Conservation (phyloP, 2,329 filamentous ascomycete genomes). For the Monilinia laxa region DNA sequence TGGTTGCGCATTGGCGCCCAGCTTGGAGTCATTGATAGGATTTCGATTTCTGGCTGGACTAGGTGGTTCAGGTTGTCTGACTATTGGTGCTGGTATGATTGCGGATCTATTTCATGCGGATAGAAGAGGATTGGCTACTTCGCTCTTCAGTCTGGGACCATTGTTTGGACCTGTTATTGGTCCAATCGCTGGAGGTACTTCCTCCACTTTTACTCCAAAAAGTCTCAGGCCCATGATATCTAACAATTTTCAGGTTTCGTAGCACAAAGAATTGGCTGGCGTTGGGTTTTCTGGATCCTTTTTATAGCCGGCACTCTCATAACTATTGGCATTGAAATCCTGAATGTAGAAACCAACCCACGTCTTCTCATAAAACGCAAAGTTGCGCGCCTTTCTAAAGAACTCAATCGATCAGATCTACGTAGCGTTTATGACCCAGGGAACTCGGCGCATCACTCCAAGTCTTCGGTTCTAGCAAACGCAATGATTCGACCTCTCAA, state of each 20-base stretch:
- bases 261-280: slow-evolving; percentile 41
- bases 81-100: slow-evolving; percentile 34
- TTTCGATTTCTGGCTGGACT: slow-evolving; percentile 63
- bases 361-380: slow-evolving; percentile 53
- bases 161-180: slow-evolving; percentile 41
- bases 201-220: not conserved
- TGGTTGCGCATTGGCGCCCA: slow-evolving; percentile 52
- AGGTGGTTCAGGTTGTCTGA: slow-evolving; percentile 48
- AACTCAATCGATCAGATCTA: slow-evolving; percentile 48
- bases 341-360: slow-evolving; percentile 51
- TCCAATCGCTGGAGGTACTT: slow-evolving; percentile 39
- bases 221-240: not conserved
- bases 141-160: slow-evolving; percentile 30
- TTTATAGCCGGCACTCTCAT: slow-evolving; percentile 38
- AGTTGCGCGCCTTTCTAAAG: slow-evolving; percentile 45
- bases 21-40: slow-evolving; percentile 50
- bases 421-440: slow-evolving; percentile 46
- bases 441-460: slow-evolving; percentile 29
- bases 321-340: slow-evolving; percentile 41
- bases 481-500: slow-evolving; percentile 54
- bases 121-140: slow-evolving; percentile 29
- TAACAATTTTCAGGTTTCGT: slow-evolving; percentile 37
- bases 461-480: slow-evolving; percentile 37
- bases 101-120: slow-evolving; percentile 30
- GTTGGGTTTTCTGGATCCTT: slow-evolving; percentile 34